phyloP scores from a whole-genome alignment of 768 basidiomycete genomes.

The Boletus edulis region DNA sequence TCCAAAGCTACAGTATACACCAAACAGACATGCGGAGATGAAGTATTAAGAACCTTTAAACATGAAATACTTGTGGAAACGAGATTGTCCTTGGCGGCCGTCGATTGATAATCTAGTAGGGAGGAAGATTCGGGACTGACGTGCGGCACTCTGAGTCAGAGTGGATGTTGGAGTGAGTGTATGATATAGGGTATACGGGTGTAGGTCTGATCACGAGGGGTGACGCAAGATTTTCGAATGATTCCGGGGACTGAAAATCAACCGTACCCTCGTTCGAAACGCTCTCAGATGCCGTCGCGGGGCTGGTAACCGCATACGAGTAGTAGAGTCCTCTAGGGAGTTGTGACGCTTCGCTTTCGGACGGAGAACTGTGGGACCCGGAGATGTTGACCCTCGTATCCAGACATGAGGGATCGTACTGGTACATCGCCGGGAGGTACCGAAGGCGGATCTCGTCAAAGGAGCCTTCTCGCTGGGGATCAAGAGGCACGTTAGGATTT shows the following conservation, averaged over 20 bases:
- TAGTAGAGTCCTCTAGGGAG: constrained; percentile 10
- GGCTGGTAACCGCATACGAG: constrained; percentile 4
- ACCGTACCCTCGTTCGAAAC: background rate
- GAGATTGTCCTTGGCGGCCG: background rate
- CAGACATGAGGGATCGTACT: constrained; percentile 5
- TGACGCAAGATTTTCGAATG: constrained; percentile 10
- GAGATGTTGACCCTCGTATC: constrained; percentile 4
- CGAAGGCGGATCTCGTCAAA: constrained; percentile 10
- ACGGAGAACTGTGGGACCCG: constrained; percentile 1
- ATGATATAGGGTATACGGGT: constrained; percentile 28
- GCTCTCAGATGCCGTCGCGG: constrained; percentile 1
- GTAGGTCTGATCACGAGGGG: constrained; percentile 29
- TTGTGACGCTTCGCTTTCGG: constrained; percentile 9
- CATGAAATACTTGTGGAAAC: constrained; percentile 2
- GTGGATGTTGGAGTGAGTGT: constrained; percentile 14
- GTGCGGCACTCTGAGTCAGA: constrained; percentile 6
- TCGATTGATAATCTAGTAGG: constrained; percentile 1
- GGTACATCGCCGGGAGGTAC: constrained; percentile 2
- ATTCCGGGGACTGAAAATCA: constrained; percentile 2
- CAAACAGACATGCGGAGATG: constrained; percentile 10
- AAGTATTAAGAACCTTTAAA: constrained; percentile 7
- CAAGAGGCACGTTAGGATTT: constrained; percentile 5
- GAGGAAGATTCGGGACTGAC: background rate
- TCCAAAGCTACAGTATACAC: constrained; percentile 13
- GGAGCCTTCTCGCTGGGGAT: background rate